Evolutionary conservation across 345 rosid genomes (phyloP).

Genomic region (Turnera subulata): DNA sequence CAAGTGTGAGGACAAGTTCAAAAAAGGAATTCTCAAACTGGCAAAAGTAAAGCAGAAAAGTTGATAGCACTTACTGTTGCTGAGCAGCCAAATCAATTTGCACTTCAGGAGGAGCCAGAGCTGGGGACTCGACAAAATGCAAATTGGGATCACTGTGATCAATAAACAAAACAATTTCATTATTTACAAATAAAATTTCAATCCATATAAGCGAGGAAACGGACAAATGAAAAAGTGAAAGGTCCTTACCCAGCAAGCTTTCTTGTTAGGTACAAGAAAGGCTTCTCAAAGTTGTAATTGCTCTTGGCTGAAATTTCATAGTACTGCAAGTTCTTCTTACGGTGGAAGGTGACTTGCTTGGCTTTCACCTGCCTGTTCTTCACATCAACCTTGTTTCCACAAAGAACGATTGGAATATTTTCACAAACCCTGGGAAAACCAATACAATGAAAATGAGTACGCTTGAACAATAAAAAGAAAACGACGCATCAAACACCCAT

Average conservation of each 20-base stretch:
- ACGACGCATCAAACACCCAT: too few species aligned
- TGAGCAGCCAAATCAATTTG: slow-evolving; percentile 77
- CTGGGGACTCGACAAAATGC: slow-evolving; percentile 94
- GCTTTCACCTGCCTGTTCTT: slow-evolving; percentile 58
- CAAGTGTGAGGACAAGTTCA: too few species aligned
- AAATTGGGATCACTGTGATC: slow-evolving; percentile 63
- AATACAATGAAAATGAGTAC: too few species aligned
- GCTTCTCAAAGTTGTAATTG: slow-evolving; percentile 55
- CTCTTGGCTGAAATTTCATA: slow-evolving; percentile 59
- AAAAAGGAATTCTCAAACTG: too few species aligned
- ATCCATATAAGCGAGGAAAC: not conserved
- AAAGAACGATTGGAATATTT: slow-evolving; percentile 51
- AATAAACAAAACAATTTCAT: not conserved
- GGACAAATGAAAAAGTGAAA: not conserved
- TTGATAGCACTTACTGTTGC: slow-evolving; percentile 55
- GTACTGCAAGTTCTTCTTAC: slow-evolving; percentile 54
- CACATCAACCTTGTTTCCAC: slow-evolving; percentile 60
- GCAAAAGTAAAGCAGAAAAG: not conserved
- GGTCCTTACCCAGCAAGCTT: slow-evolving; percentile 43
- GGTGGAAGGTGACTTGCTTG: slow-evolving; percentile 52
- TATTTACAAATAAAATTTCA: not conserved
- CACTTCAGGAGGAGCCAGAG: slow-evolving; percentile 92
- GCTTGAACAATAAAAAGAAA: not conserved
- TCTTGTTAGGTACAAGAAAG: slow-evolving; percentile 54
- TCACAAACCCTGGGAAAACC: slow-evolving; percentile 41